These are phyloP conservation scores for Pseudonitzschia pungens DNA, from an alignment of 108 stramenopile species.

Conservation along the genomic window DNA sequence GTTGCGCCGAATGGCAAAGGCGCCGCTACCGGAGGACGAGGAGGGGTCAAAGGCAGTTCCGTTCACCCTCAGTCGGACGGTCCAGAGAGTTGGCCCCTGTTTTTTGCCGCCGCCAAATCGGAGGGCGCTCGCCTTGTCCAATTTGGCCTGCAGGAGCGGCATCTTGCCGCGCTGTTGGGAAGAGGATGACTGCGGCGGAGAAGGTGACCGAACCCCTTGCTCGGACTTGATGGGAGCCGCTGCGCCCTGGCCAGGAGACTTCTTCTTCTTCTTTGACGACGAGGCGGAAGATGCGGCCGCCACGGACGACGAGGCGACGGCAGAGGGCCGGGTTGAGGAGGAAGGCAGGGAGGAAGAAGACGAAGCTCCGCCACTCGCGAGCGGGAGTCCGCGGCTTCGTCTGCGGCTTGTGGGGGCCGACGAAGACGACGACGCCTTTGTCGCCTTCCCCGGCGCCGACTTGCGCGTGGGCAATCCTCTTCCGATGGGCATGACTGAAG, in stretches of 20 bases:
- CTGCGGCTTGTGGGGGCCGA: background rate
- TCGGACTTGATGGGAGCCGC: background rate
- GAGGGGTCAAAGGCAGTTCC: background rate
- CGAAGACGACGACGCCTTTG: background rate
- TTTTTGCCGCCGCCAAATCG: background rate
- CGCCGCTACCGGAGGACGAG: background rate
- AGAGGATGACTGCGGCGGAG: background rate
- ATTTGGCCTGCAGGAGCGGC: background rate
- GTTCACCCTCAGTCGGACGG: background rate
- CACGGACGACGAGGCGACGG: background rate
- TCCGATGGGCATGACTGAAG: background rate
- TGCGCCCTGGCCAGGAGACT: background rate
- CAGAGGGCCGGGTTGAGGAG: background rate
- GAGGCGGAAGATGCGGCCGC: constrained; percentile 2
- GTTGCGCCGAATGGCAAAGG: background rate
- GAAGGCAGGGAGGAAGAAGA: background rate
- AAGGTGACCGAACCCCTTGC: background rate
- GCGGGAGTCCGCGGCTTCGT: constrained; percentile 1
- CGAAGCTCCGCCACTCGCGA: background rate
- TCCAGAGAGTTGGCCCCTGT: background rate
- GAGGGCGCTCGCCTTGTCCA: background rate
- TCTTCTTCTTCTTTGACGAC: constrained; percentile 14
- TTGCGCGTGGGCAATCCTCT: constrained; percentile 11
- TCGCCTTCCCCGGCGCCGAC: background rate
- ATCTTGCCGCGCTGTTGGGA: background rate